These are phyloP conservation scores for Brassica hybrid DNA, from an alignment of 441 rosid genomes.

Conservation along the genomic window DNA sequence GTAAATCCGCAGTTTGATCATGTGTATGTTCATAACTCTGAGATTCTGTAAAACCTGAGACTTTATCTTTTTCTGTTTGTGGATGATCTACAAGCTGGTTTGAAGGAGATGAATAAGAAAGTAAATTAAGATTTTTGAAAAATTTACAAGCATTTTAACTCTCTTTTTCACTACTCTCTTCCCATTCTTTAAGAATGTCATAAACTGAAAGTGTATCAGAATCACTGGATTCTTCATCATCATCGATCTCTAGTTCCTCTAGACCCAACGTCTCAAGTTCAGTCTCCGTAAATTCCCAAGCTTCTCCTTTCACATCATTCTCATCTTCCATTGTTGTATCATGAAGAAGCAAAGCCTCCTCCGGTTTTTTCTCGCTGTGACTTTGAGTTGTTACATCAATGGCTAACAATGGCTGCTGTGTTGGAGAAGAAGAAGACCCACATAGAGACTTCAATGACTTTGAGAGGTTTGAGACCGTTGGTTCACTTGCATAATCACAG, in stretches of 20 bases:
- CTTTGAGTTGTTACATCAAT: constrained; percentile 26
- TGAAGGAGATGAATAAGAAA: constrained; percentile 23
- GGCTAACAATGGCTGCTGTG: constrained; percentile 25
- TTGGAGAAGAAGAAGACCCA: constrained; percentile 25
- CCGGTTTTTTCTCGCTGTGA: constrained; percentile 18
- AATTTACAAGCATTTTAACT: constrained; percentile 36
- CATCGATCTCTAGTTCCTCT: constrained; percentile 38
- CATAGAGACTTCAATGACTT: constrained; percentile 58
- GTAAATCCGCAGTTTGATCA: constrained; percentile 38
- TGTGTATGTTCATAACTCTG: constrained; percentile 31
- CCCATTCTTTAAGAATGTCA: constrained; percentile 77
- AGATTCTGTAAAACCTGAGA: constrained; percentile 30
- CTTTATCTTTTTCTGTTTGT: background rate
- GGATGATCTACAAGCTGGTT: constrained; percentile 24
- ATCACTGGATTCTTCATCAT: constrained; percentile 44
- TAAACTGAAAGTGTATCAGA: constrained; percentile 60
- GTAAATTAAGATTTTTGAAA: constrained; percentile 1
- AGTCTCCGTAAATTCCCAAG: constrained; percentile 34
- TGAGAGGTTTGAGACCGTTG: constrained; percentile 65
- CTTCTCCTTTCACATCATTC: constrained; percentile 17
- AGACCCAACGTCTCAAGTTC: constrained; percentile 47
- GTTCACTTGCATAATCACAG: constrained; percentile 58
- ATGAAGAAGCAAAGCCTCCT: constrained; percentile 31
- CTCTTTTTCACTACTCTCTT: constrained; percentile 48
- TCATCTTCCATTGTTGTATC: constrained; percentile 32